Percentiles rank a stretch among this genome's conserved stretches.
Conservation (phyloP, 345 rosid genomes). For the Gossypium herbaceum region DNA sequence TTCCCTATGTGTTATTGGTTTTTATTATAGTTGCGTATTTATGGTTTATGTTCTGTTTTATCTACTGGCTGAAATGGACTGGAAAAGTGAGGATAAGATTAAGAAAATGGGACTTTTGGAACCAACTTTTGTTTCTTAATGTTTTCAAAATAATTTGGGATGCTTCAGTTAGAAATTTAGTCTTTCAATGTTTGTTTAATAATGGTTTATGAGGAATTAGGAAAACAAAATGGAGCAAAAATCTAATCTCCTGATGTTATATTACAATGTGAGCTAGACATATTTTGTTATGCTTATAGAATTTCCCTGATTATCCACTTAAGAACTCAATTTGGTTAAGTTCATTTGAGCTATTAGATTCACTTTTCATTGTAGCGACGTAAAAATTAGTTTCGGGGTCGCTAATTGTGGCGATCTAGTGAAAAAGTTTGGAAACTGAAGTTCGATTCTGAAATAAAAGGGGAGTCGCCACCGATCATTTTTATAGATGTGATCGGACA, state of each 20-base stretch:
- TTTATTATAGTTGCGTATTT: not conserved
- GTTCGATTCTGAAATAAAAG: too few species aligned
- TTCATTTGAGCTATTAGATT: too few species aligned
- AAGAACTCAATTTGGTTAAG: too few species aligned
- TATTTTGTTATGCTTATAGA: not conserved
- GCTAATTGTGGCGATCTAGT: too few species aligned
- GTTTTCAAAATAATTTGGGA: not conserved
- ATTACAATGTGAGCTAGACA: not conserved
- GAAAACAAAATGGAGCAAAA: not conserved
- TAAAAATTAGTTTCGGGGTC: too few species aligned
- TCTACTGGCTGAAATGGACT: not conserved
- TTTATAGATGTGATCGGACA: too few species aligned
- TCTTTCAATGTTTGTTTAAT: not conserved
- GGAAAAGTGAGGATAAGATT: not conserved
- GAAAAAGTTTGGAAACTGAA: too few species aligned
- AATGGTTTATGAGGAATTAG: not conserved
- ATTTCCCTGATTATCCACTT: not conserved
- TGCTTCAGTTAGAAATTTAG: not conserved
- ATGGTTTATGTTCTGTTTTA: not conserved
- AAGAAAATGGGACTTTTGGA: not conserved
- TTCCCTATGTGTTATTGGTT: not conserved
- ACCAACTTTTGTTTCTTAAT: not conserved
- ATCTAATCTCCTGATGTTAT: not conserved
- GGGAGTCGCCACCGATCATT: too few species aligned
- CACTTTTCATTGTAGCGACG: too few species aligned